Evolutionary conservation across 768 basidiomycete genomes (phyloP), one percentile per base, ranked within the genome.

Genomic region (Hericium erinaceus): DNA sequence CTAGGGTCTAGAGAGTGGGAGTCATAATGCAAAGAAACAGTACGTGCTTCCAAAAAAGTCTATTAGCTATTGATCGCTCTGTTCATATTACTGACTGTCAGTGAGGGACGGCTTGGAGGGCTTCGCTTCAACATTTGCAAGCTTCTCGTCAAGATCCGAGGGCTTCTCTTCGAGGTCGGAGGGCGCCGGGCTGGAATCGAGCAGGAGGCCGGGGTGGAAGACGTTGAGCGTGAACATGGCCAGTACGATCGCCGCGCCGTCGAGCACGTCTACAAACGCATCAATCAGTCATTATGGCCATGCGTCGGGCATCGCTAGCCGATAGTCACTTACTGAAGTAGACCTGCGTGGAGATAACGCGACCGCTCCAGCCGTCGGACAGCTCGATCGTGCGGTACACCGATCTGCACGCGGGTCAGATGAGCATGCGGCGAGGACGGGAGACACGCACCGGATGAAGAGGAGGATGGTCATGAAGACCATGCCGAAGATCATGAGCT

Each of bases 211-310:
- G 3, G 80, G 80, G 61, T 79, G 77, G 54, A 74, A 68, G 57
- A 79, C 48, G 64, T 77, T 80, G 28, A 78, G 64, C 0, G 72
- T 68, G 60, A 69, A 75, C 54, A 80, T 75, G 1, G 79, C 77
- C 8, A 80, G 64, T 4, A 70, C 62, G 50, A 81, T 71, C 72
- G 78, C 77, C 5, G 69, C 71, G 15, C 76, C 80, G 64, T 82
- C 81, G 24, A 82, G 69, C 8, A 76, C 68, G 63, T 80, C 80
- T 81, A 56, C 11, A 3, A 26, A 9, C 28, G 6, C 51, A 2
- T n/a, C 40, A 24, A 2, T 44, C 6, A 18, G 41, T 44, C 1
- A 12, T 26, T 2, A 3, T 51, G 49, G 28, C 9, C 49, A n/a
- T n/a, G n/a, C n/a, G 16, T 15, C 15, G 15, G n/a, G 16, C n/a